Evolutionary conservation across 176 grass and related monocot genomes (phyloP), one percentile per base, ranked within the genome.

Genomic region (Oryza brachyantha): DNA sequence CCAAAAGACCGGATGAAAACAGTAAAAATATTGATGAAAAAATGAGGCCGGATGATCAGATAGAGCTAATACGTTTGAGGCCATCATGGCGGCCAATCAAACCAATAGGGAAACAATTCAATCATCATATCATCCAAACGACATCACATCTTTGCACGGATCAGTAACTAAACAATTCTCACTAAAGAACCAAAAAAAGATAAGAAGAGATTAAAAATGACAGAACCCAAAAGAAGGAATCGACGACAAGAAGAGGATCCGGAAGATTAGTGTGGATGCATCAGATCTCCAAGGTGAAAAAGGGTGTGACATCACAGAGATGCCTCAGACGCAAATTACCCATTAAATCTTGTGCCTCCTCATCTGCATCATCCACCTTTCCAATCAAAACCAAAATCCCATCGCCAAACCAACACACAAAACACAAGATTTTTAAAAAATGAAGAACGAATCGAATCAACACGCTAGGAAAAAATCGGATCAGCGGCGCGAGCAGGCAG

Each of bases 291-390:
- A 87, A 87, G 79, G 74, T 87, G 79, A 83, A 83, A 81, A 87
- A 73, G 73, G 61, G 60, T 87, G 73, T 78, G 74, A 83, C 85
- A 87, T 83, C 73, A 87, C n/a, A 17, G 60, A 78, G 50, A 74
- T 29, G 79, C 1, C 73, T 87, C 85, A 87, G 85, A 87, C 25
- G 79, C 85, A 87, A 87, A 87, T 83, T 87, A 87, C 74, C 85
- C 66, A 87, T 87, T 65, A 29, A 80, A 73, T 65, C 79, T 83
- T 28, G n/a, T 78, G 73, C 10, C 28, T 87, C 85, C 7, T 78
- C 73, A 87, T 83, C 22, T 87, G 79, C 66, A 72, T 81, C 71
- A 6, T 5, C 46, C 5, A 32, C 31, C n/a, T n/a, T 32, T 21
- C 16, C 10, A 6, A 3, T 12, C 27, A 5, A 5, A 12, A 38